Evolutionary conservation across 352 stramenopile genomes (phyloP).

Genomic region (Chrysophaeum taylorii): DNA sequence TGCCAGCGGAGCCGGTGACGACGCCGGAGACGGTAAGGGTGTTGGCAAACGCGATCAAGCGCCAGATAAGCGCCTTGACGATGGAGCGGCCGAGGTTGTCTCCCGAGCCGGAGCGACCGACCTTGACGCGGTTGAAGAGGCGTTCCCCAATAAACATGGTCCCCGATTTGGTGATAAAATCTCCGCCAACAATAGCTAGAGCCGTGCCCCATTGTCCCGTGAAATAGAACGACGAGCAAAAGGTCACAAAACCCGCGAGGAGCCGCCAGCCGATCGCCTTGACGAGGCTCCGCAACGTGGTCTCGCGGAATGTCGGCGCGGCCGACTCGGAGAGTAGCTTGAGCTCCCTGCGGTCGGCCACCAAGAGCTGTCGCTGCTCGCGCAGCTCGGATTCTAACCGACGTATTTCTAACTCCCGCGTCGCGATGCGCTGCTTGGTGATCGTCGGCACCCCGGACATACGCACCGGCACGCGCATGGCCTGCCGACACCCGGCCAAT

Average conservation of each 20-base stretch:
- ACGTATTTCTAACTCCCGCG: too few relatives aligned
- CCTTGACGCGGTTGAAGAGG: slow-evolving; percentile 53
- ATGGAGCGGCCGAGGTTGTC: slow-evolving; percentile 43
- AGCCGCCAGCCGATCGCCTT: slow-evolving; percentile 53
- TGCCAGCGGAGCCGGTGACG: slow-evolving; percentile 8
- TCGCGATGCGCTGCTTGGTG: too few relatives aligned
- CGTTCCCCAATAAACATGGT: slow-evolving; percentile 59
- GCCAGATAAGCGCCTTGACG: slow-evolving; percentile 52
- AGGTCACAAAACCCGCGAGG: slow-evolving; percentile 50
- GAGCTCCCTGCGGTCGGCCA: too few relatives aligned
- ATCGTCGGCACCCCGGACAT: too few relatives aligned
- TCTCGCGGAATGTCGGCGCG: slow-evolving; percentile 33
- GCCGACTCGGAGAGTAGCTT: too few relatives aligned
- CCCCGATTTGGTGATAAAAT: slow-evolving; percentile 54
- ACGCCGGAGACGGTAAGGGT: slow-evolving; percentile 42
- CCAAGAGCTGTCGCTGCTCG: too few relatives aligned
- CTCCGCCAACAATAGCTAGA: slow-evolving; percentile 50
- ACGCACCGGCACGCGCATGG: too few relatives aligned
- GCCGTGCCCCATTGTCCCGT: slow-evolving; percentile 26
- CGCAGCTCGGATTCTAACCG: too few relatives aligned
- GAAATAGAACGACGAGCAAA: slow-evolving; percentile 47
- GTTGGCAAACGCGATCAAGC: slow-evolving; percentile 53
- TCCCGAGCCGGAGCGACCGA: slow-evolving; percentile 35
- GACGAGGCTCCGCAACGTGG: slow-evolving; percentile 39
- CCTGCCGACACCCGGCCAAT: too few relatives aligned